phyloP scores from a whole-genome alignment of 257 asterid genomes.

The Plantago major region DNA sequence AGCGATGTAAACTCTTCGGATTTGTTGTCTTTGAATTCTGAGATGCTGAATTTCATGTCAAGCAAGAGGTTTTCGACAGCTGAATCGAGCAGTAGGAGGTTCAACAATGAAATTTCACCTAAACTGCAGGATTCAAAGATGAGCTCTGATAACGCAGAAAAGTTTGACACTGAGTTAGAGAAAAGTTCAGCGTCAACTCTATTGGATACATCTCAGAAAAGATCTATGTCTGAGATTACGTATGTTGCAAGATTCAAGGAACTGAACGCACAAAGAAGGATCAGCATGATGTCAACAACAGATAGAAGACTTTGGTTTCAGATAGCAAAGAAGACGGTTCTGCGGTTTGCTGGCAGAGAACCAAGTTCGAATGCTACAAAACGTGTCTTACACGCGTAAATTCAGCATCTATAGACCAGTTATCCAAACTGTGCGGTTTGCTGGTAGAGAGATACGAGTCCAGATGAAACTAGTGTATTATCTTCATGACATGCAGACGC shows the following conservation, averaged over 20 bases:
- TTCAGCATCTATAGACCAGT: constrained; percentile 3
- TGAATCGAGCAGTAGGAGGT: constrained; percentile 22
- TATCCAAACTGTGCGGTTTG: too few relatives aligned
- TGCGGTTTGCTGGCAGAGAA: constrained; percentile 30
- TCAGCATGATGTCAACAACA: constrained; percentile 11
- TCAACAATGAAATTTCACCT: constrained; percentile 11
- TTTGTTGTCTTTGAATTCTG: constrained; percentile 47
- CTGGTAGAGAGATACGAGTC: too few relatives aligned
- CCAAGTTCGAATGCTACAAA: constrained; percentile 18
- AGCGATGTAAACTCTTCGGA: constrained; percentile 63
- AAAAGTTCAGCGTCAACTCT: constrained; percentile 9
- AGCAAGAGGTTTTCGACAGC: constrained; percentile 23
- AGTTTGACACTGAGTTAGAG: constrained; percentile 18
- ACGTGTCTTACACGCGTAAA: constrained; percentile 20
- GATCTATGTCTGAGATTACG: constrained; percentile 59
- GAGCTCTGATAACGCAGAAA: constrained; percentile 30
- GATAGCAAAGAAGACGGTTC: constrained; percentile 43
- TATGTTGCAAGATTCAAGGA: constrained; percentile 35
- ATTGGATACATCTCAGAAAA: constrained; percentile 26
- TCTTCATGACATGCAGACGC: too few relatives aligned
- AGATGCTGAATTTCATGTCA: constrained; percentile 37
- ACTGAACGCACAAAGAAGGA: constrained; percentile 20
- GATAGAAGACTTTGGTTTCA: constrained; percentile 37
- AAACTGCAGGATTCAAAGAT: constrained; percentile 30
- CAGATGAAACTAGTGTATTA: too few relatives aligned